These are phyloP conservation scores for Aschersonia sp. DNA, from an alignment of 2,329 filamentous ascomycete species.

Conservation along the genomic window DNA sequence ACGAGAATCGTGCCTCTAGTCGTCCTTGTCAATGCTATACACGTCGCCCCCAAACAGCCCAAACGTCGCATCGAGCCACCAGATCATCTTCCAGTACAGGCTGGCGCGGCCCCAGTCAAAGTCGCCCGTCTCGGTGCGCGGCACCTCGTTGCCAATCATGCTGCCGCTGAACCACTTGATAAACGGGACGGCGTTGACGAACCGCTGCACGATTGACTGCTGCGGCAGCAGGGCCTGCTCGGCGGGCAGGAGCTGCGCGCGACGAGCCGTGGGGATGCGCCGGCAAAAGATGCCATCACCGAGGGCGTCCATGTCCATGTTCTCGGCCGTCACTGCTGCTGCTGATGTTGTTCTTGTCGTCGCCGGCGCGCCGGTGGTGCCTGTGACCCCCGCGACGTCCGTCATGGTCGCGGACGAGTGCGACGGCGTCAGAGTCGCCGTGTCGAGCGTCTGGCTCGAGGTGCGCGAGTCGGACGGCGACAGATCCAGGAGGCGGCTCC, in stretches of 20 bases:
- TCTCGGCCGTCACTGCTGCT: too few relatives aligned
- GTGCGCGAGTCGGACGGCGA: slow-evolving; percentile 29
- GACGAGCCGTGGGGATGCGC: slow-evolving; percentile 51
- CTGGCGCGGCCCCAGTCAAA: slow-evolving; percentile 63
- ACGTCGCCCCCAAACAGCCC: slow-evolving; percentile 45
- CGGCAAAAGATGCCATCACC: slow-evolving; percentile 36
- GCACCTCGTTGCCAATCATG: slow-evolving; percentile 64
- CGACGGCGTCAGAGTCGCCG: slow-evolving; percentile 31
- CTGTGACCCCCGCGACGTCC: slow-evolving; percentile 8
- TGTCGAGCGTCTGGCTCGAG: slow-evolving; percentile 44
- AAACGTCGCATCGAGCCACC: slow-evolving; percentile 45
- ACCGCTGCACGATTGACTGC: slow-evolving; percentile 46
- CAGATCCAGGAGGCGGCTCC: slow-evolving; percentile 22
- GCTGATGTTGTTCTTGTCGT: too few relatives aligned
- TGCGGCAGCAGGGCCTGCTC: slow-evolving; percentile 59
- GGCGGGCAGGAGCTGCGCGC: slow-evolving; percentile 49
- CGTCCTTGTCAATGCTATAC: slow-evolving; percentile 41
- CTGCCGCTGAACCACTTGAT: slow-evolving; percentile 57
- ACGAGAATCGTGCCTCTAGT: slow-evolving; percentile 17
- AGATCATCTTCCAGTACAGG: slow-evolving; percentile 54
- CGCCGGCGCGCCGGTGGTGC: slow-evolving; percentile 1
- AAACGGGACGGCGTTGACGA: slow-evolving; percentile 52
- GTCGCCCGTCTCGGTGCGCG: slow-evolving; percentile 54
- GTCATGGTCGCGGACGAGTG: slow-evolving; percentile 30
- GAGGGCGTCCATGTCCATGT: not conserved